phyloP scores from a whole-genome alignment of 306 rosid genomes.

The Gynostemma pentaphyllum region DNA sequence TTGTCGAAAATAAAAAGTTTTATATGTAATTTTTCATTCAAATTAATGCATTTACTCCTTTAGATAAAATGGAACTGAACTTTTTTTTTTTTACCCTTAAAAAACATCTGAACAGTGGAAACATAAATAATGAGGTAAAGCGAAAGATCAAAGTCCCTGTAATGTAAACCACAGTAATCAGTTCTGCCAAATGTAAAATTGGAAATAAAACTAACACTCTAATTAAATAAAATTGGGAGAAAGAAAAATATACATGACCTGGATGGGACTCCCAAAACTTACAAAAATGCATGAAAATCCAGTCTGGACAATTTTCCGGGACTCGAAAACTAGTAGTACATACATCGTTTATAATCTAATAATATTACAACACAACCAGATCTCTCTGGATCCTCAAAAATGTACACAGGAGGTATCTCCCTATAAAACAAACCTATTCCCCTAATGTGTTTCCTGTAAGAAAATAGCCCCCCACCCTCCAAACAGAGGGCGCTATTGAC shows the following conservation, averaged over 20 bases:
- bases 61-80: no score
- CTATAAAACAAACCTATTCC: not conserved
- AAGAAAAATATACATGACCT: conserved; percentile 7
- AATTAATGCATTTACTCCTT: no score
- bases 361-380: conserved; percentile 16
- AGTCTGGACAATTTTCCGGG: not conserved
- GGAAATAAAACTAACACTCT: not conserved
- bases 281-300: conserved; percentile 12
- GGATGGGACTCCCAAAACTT: conserved; percentile 11
- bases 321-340: conserved; percentile 10
- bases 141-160: not conserved
- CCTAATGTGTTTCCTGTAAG: not conserved
- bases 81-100: no score
- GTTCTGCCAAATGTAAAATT: not conserved
- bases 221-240: conserved; percentile 6
- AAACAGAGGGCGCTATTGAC: not conserved
- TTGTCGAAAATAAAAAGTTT: no score
- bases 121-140: not conserved
- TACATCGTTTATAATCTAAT: conserved; percentile 6
- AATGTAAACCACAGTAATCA: not conserved
- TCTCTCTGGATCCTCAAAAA: conserved; percentile 11
- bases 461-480: not conserved
- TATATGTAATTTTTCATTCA: no score
- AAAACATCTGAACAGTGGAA: not conserved
- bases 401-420: conserved; percentile 2